These are phyloP conservation scores for Falciphora oryzae DNA, from an alignment of 2,329 filamentous ascomycete species.

Conservation along the genomic window DNA sequence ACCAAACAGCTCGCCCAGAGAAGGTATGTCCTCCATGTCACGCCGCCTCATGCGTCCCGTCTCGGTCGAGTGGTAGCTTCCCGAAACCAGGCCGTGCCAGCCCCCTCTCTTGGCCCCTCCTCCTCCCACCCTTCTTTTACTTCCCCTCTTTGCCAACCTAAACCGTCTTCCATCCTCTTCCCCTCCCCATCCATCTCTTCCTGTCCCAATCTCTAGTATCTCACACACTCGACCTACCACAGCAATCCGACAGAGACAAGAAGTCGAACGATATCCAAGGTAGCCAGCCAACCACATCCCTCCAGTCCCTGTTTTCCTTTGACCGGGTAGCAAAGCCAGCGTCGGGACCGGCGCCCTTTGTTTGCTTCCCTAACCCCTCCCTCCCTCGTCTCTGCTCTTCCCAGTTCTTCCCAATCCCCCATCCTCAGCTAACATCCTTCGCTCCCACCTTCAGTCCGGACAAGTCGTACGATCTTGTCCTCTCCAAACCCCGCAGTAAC, in stretches of 20 bases:
- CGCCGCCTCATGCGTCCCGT: neutral
- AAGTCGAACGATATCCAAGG: neutral
- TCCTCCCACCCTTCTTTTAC: conserved; percentile 1
- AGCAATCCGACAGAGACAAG: neutral
- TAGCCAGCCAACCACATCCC: neutral
- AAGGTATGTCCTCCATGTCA: neutral
- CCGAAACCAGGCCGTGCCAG: neutral
- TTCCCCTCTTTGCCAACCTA: neutral
- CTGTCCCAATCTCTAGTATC: neutral
- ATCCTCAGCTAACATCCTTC: neutral
- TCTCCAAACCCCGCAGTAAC: neutral
- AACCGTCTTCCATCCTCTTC: neutral
- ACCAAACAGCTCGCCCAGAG: neutral
- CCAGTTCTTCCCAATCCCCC: neutral
- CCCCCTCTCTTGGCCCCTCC: neutral
- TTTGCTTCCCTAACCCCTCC: no score
- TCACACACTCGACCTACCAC: neutral
- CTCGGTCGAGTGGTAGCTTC: neutral
- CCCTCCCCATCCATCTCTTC: neutral
- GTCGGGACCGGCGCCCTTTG: no score
- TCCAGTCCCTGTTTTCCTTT: no score
- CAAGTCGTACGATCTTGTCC: neutral
- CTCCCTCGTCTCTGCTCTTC: no score
- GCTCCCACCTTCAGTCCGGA: neutral
- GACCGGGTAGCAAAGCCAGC: no score